Conservation (phyloP, 2,329 filamentous ascomycete genomes). For the Diaporthe aspalathi region DNA sequence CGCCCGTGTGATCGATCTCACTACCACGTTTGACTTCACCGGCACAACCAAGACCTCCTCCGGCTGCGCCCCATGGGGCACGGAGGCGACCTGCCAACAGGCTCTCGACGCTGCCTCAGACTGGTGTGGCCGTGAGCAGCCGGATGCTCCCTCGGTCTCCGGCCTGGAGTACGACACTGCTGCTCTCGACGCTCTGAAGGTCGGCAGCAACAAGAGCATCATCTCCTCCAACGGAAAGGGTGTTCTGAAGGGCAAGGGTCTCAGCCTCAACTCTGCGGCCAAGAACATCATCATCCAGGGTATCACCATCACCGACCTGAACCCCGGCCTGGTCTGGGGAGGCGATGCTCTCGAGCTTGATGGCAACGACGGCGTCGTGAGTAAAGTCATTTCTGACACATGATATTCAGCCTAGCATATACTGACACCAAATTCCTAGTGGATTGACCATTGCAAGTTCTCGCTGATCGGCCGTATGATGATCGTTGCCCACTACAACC, state of each 20-base stretch:
- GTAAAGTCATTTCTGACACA: too few species aligned
- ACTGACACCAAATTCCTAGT: constrained; percentile 39
- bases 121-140: constrained; percentile 70
- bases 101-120: constrained; percentile 67
- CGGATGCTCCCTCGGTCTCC: constrained; percentile 57
- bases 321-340: constrained; percentile 56
- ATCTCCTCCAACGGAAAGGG: constrained; percentile 64
- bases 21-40: constrained; percentile 67
- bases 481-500: constrained; percentile 66
- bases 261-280: constrained; percentile 58
- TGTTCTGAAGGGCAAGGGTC: constrained; percentile 68
- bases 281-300: constrained; percentile 72
- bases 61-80: constrained; percentile 70
- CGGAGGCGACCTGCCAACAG: constrained; percentile 63
- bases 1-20: constrained; percentile 69
- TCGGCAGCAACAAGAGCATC: constrained; percentile 68
- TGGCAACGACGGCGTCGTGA: constrained; percentile 47
- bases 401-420: too few species aligned
- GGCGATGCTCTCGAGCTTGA: constrained; percentile 67
- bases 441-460: constrained; percentile 67
- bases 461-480: constrained; percentile 70
- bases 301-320: constrained; percentile 47
- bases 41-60: constrained; percentile 63
- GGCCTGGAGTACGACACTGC: constrained; percentile 62
- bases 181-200: constrained; percentile 59